Percentiles rank a stretch among this genome's conserved stretches.
Conservation (phyloP, 2,329 filamentous ascomycete genomes). For the Colletotrichum sp. region DNA sequence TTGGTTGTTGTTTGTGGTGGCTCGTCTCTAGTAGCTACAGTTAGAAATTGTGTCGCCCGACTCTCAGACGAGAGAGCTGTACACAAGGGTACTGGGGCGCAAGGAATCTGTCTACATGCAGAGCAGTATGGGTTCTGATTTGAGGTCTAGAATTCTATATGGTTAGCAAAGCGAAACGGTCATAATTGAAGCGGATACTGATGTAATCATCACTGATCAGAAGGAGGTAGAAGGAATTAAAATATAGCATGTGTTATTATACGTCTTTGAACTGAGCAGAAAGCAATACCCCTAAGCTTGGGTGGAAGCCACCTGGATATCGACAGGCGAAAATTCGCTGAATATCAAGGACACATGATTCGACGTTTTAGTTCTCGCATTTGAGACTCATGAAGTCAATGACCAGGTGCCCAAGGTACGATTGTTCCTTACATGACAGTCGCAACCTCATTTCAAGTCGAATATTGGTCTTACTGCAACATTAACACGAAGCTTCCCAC, state of each 20-base stretch:
- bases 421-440: background rate
- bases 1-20: constrained; percentile 67
- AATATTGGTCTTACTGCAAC: background rate
- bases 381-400: background rate
- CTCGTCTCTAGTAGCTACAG: constrained; percentile 55
- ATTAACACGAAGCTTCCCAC: background rate
- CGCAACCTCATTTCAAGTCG: background rate
- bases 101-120: constrained; percentile 65
- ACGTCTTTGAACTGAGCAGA: background rate
- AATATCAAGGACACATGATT: background rate
- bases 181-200: background rate
- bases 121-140: constrained; percentile 63
- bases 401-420: background rate
- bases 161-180: background rate
- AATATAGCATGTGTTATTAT: background rate
- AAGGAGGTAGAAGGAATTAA: background rate
- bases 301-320: background rate
- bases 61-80: constrained; percentile 67
- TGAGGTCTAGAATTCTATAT: background rate
- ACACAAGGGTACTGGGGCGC: constrained; percentile 68
- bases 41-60: constrained; percentile 59
- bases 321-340: background rate
- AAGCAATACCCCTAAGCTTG: background rate
- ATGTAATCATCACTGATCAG: background rate
- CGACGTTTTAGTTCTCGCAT: background rate